Percentiles rank a stretch among this genome's conserved stretches.
These are phyloP conservation scores for Fusarium coicis DNA, from an alignment of 2,329 filamentous ascomycete genomes.

Conservation along the genomic window DNA sequence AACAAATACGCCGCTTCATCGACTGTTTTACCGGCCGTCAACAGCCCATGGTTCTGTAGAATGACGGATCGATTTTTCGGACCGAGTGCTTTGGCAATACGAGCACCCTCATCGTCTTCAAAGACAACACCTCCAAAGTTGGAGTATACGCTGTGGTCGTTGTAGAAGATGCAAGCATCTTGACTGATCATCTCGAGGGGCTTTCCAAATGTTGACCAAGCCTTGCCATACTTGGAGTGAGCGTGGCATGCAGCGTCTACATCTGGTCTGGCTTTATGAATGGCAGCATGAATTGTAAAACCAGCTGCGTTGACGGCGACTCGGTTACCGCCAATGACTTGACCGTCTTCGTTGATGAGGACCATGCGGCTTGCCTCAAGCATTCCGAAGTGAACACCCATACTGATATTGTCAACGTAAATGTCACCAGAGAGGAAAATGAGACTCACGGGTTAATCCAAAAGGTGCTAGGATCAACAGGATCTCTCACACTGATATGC, in stretches of 20 bases:
- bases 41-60: conserved; percentile 71
- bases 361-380: conserved; percentile 72
- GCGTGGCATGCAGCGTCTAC: conserved; percentile 70
- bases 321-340: conserved; percentile 68
- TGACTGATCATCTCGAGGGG: conserved; percentile 71
- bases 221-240: conserved; percentile 68
- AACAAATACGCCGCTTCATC: conserved; percentile 75
- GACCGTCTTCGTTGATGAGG: conserved; percentile 67
- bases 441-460: conserved; percentile 69
- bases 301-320: conserved; percentile 68
- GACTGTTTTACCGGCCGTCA: conserved; percentile 72
- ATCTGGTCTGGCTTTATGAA: conserved; percentile 69
- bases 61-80: conserved; percentile 63
- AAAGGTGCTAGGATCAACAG: conserved; percentile 66
- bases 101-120: conserved; percentile 67
- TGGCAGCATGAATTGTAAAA: conserved; percentile 70
- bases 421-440: neutral
- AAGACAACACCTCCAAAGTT: conserved; percentile 73
- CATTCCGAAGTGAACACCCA: conserved; percentile 70
- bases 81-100: conserved; percentile 68
- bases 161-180: conserved; percentile 67
- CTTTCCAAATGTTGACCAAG: conserved; percentile 68
- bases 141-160: conserved; percentile 67
- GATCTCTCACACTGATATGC: conserved; percentile 73
- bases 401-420: conserved; percentile 10